Base-by-base conservation (phyloP, 139 green algal species). In the Chlamydomonas sphaeroides region DNA sequence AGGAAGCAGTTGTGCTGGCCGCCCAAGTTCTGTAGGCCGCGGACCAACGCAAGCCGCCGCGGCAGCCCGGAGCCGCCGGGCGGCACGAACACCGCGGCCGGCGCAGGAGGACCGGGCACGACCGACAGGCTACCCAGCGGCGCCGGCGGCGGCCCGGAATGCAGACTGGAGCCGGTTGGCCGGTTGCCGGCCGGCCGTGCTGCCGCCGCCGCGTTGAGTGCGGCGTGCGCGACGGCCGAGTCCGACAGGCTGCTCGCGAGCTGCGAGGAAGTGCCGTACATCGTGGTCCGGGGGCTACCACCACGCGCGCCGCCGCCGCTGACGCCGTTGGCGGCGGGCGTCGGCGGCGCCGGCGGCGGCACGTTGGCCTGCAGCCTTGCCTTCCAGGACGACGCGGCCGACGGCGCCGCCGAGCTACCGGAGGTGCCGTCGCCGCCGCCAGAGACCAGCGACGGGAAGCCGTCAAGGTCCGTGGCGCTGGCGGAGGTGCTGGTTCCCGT, bases 1-100 rank as follows among this genome's bases (percentile, higher is more conserved):
- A 96, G 87, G 85, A 95, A 96, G 90, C 93, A 96, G 69, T 95
- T 94, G 91, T 95, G 86, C 77, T 92, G 68, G 20, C 85, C 86
- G 15, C 83, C 87, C 36, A 83, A 75, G 63, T 95, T 95, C 73
- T 70, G 81, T 66, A 95, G 83, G n/a, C 91, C 91, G 23, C 91
- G 87, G 66, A 93, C 92, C 3, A 93, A 80, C 73, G 77, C 61
- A 63, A 92, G 86, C 10, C 33, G 65, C 11, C 36, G 78, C 15
- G 83, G 49, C 30, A 21, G 18, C 39, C 35, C 84, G 33, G 17
- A 33, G 33, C 7, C 33, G 33, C 15, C 21, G 38, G 18, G n/a
- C n/a, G n/a, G n/a, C n/a, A n/a, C n/a, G n/a, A n/a, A n/a, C n/a
- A n/a, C 11, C 26, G 56, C 28, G 59, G 32, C 42, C 41, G 26